phyloP scores from a whole-genome alignment of 2,329 filamentous ascomycete genomes.

The Dactylellina drechsleri region DNA sequence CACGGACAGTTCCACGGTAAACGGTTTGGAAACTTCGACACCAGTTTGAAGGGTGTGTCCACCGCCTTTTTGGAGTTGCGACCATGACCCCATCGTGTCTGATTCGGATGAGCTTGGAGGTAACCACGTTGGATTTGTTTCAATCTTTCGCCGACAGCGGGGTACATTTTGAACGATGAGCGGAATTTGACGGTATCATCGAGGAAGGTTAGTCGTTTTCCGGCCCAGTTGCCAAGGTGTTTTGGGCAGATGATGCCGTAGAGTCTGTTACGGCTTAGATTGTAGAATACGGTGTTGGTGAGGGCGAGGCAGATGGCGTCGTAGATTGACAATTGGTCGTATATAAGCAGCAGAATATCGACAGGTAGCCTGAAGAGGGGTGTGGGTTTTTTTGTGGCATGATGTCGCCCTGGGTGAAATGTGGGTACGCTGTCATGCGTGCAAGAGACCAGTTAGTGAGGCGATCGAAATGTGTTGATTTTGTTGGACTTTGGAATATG shows the following conservation, averaged over 20 bases:
- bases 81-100: neutral
- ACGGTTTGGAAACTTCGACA: slow-evolving; percentile 15
- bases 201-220: slow-evolving; percentile 23
- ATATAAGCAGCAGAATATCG: slow-evolving; percentile 24
- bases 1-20: slow-evolving; percentile 28
- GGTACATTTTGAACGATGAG: slow-evolving; percentile 27
- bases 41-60: slow-evolving; percentile 35
- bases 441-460: no score
- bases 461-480: slow-evolving; percentile 6
- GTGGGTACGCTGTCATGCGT: slow-evolving; percentile 20
- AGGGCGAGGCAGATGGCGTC: slow-evolving; percentile 44
- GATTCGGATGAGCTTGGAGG: neutral
- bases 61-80: slow-evolving; percentile 8
- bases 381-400: neutral
- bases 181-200: slow-evolving; percentile 33
- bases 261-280: slow-evolving; percentile 24
- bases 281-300: slow-evolving; percentile 23
- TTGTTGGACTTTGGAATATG: slow-evolving; percentile 14
- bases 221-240: slow-evolving; percentile 39
- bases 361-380: neutral
- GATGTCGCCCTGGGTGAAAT: neutral
- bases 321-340: slow-evolving; percentile 20
- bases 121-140: slow-evolving; percentile 15
- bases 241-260: slow-evolving; percentile 24
- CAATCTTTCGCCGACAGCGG: slow-evolving; percentile 6